Conservation (phyloP, 495 filamentous ascomycete species). For the Hypoxylon fuscum region DNA sequence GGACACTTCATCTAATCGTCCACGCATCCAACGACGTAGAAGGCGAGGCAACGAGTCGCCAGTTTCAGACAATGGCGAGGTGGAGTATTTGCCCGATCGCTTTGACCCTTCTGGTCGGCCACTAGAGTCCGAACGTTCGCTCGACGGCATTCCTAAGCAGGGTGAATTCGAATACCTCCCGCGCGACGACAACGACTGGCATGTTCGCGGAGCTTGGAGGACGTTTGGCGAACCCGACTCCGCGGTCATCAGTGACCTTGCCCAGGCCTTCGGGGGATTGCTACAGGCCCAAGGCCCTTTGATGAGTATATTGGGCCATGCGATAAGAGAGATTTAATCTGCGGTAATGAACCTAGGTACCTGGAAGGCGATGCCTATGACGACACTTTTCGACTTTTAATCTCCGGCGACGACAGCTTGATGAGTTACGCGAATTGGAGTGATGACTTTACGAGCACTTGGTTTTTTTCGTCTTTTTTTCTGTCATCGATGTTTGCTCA, state of each 20-base stretch:
- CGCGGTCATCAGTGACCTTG: conserved; percentile 17
- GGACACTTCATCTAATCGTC: conserved; percentile 47
- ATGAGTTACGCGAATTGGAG: background rate
- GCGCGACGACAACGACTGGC: conserved; percentile 27
- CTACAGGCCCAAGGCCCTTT: conserved; percentile 13
- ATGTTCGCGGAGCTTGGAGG: conserved; percentile 30
- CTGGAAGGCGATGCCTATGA: background rate
- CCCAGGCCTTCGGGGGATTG: conserved; percentile 20
- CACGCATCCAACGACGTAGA: conserved; percentile 29
- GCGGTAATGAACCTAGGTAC: background rate
- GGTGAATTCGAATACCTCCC: conserved; percentile 32
- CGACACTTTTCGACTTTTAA: background rate
- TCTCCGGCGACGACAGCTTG: background rate
- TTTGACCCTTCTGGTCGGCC: conserved; percentile 71
- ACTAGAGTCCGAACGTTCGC: conserved; percentile 33
- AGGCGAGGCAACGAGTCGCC: conserved; percentile 20
- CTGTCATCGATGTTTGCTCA: background rate
- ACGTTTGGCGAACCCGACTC: conserved; percentile 32
- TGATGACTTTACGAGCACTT: background rate
- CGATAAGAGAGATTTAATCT: conserved; percentile 16
- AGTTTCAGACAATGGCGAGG: conserved; percentile 43
- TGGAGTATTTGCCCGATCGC: conserved; percentile 67
- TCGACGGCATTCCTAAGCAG: conserved; percentile 15
- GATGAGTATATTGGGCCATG: conserved; percentile 16
- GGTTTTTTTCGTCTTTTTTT: background rate